Evolutionary conservation across 768 basidiomycete species (phyloP).

Genomic region (Gelatoporia subvermispora): DNA sequence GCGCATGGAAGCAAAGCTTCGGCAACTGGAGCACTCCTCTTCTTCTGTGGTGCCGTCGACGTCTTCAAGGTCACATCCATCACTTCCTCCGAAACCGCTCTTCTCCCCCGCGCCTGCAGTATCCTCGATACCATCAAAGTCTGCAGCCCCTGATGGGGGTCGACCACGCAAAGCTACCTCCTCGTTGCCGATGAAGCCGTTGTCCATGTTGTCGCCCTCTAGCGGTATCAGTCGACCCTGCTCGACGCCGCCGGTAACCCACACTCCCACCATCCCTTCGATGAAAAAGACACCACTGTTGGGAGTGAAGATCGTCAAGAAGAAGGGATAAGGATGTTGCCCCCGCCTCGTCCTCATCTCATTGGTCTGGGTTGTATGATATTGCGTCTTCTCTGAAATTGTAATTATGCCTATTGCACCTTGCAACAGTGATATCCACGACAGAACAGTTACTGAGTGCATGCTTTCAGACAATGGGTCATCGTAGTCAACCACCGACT

Average conservation of each 20-base stretch:
- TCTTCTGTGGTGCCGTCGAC: constrained; percentile 5
- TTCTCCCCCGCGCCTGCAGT: constrained; percentile 1
- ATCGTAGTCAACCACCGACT: too few relatives aligned
- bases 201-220: not conserved
- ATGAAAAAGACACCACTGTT: constrained; percentile 5
- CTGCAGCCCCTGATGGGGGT: not conserved
- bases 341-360: too few relatives aligned
- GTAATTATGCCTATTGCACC: too few relatives aligned
- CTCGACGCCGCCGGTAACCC: not conserved
- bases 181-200: constrained; percentile 1
- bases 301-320: constrained; percentile 14
- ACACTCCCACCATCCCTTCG: not conserved
- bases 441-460: too few relatives aligned
- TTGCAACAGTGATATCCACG: too few relatives aligned
- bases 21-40: constrained; percentile 56
- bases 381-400: too few relatives aligned
- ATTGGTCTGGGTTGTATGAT: too few relatives aligned
- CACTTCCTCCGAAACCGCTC: constrained; percentile 28
- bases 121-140: too few relatives aligned
- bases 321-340: constrained; percentile 5
- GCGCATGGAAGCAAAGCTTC: constrained; percentile 91
- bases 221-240: not conserved
- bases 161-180: not conserved
- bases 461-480: too few relatives aligned
- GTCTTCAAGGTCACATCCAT: constrained; percentile 12